phyloP scores from a whole-genome alignment of 805 yeast genomes.

The Cyberlindnera saturnus region DNA sequence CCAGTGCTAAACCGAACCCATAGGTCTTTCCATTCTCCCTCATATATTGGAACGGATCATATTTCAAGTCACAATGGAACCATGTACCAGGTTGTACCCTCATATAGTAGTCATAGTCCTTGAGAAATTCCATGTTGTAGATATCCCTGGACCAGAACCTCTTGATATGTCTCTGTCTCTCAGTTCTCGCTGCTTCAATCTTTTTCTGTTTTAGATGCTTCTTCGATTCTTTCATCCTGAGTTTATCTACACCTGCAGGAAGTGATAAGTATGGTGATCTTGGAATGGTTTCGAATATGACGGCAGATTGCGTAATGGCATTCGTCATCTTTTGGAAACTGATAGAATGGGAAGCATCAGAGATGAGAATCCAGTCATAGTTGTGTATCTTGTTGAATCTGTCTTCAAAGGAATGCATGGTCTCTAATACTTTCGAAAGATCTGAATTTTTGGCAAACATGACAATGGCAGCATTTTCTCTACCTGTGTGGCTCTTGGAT shows the following conservation, averaged over 20 bases:
- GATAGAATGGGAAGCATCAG: constrained; percentile 52
- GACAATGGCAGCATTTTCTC: constrained; percentile 46
- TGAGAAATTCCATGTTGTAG: constrained; percentile 36
- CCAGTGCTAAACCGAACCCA: constrained; percentile 60
- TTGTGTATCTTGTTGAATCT: constrained; percentile 54
- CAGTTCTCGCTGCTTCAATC: constrained; percentile 48
- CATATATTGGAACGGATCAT: constrained; percentile 46
- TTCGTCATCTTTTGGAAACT: constrained; percentile 43
- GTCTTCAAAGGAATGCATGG: constrained; percentile 59
- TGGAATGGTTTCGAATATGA: constrained; percentile 53
- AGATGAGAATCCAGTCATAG: constrained; percentile 74
- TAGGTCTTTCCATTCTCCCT: constrained; percentile 44
- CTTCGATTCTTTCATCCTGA: constrained; percentile 24
- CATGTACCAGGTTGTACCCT: constrained; percentile 41
- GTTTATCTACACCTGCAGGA: constrained; percentile 7
- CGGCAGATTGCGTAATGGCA: constrained; percentile 45
- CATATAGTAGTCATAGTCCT: constrained; percentile 46
- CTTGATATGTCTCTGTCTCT: constrained; percentile 53
- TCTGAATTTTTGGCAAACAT: constrained; percentile 65
- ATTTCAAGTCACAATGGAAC: constrained; percentile 41
- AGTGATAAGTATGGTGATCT: constrained; percentile 43
- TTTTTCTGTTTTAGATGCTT: constrained; percentile 32
- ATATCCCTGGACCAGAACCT: constrained; percentile 42
- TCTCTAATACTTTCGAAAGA: constrained; percentile 43
- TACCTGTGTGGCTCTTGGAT: background rate